Evolutionary conservation across 2,329 filamentous ascomycete genomes (phyloP).

Genomic region (Hortaea werneckii): DNA sequence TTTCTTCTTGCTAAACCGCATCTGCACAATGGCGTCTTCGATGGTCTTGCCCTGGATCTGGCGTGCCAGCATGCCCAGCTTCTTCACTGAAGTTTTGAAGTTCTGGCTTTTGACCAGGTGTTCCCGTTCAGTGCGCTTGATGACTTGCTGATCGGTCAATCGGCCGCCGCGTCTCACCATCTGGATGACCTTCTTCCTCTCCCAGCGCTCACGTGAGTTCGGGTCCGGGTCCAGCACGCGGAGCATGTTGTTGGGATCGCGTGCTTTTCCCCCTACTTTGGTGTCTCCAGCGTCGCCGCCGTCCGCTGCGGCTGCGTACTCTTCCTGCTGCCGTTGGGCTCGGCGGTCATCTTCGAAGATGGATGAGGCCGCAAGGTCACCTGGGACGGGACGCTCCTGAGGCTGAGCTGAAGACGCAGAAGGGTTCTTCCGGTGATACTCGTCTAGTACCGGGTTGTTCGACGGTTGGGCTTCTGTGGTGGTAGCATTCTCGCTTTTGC

Average conservation of each 20-base stretch:
- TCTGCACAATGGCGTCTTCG: conserved; percentile 86
- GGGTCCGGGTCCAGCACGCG: conserved; percentile 67
- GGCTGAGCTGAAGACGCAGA: conserved; percentile 2
- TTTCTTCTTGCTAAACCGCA: conserved; percentile 93
- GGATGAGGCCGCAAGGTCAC: conserved; percentile 39
- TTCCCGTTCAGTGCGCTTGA: conserved; percentile 56
- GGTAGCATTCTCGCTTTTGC: conserved; percentile 5
- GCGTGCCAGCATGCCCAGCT: conserved; percentile 71
- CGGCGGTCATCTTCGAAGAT: conserved; percentile 41
- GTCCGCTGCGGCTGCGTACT: conserved; percentile 4
- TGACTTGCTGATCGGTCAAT: conserved; percentile 53
- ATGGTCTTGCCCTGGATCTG: conserved; percentile 92
- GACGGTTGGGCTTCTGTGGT: not conserved
- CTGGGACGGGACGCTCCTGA: conserved; percentile 17
- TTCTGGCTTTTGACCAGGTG: conserved; percentile 54
- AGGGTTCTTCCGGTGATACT: conserved; percentile 34
- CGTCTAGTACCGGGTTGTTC: conserved; percentile 52
- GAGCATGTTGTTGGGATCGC: conserved; percentile 47
- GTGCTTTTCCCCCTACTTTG: conserved; percentile 12
- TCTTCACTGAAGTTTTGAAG: conserved; percentile 83
- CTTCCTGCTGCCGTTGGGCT: conserved; percentile 10
- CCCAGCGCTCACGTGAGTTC: conserved; percentile 58
- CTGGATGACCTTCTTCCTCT: conserved; percentile 74
- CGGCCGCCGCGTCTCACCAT: conserved; percentile 60
- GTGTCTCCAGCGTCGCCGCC: conserved; percentile 11